Percentiles rank a stretch among this genome's conserved stretches.
Conservation (phyloP, 116 monocot species). For the Thalassia testudinum region DNA sequence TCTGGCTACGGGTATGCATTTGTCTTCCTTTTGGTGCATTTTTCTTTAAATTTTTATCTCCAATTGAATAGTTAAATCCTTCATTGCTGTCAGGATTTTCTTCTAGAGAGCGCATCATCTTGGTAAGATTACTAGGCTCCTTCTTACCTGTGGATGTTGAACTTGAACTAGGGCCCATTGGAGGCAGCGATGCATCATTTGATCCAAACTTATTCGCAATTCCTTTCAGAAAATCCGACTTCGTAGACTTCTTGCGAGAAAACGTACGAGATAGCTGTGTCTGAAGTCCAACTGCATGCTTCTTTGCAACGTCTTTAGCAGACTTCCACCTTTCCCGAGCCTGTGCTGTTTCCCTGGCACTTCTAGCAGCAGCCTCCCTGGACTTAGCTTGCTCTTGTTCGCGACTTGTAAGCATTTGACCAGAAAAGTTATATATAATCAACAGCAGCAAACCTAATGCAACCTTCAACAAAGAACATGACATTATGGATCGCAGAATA, state of each 20-base stretch:
- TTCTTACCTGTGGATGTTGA: slow-evolving; percentile 21
- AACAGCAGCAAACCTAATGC: slow-evolving; percentile 51
- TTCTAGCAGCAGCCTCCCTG: slow-evolving; percentile 83
- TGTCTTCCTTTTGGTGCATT: slow-evolving; percentile 55
- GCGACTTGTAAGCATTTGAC: slow-evolving; percentile 62
- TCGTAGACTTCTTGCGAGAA: slow-evolving; percentile 48
- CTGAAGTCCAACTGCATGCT: slow-evolving; percentile 52
- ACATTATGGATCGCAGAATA: neutral
- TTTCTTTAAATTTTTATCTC: slow-evolving; percentile 62
- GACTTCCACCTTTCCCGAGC: slow-evolving; percentile 88
- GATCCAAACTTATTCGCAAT: slow-evolving; percentile 10
- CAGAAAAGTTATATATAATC: slow-evolving; percentile 91
- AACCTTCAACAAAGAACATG: slow-evolving; percentile 20
- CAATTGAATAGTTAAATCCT: slow-evolving; percentile 72
- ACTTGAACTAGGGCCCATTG: slow-evolving; percentile 5
- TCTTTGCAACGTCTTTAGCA: slow-evolving; percentile 89
- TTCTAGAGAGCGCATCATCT: slow-evolving; percentile 62
- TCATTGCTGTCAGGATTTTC: slow-evolving; percentile 64
- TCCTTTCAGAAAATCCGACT: slow-evolving; percentile 14
- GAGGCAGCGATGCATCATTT: slow-evolving; percentile 8
- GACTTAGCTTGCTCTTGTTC: slow-evolving; percentile 85
- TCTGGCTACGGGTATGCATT: slow-evolving; percentile 87
- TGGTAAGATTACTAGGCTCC: slow-evolving; percentile 43
- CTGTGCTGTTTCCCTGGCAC: slow-evolving; percentile 77
- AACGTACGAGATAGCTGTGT: slow-evolving; percentile 70